Conservation (phyloP, 2,329 filamentous ascomycete genomes). For the Stenocarpella maydis region DNA sequence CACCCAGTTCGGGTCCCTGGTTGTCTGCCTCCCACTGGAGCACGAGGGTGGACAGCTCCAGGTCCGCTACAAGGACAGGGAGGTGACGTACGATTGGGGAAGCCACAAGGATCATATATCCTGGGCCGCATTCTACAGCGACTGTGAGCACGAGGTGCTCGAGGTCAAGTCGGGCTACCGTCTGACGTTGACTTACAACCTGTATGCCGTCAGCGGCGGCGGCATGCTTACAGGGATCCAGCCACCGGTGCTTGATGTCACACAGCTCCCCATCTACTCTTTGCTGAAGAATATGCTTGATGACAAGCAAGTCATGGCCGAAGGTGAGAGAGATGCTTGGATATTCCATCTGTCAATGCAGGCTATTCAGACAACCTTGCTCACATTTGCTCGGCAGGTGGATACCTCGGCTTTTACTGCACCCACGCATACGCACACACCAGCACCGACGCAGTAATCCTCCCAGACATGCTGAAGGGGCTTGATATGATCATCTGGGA, state of each 20-base stretch:
- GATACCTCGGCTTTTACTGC: slow-evolving; percentile 54
- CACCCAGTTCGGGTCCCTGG: slow-evolving; percentile 60
- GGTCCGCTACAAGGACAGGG: slow-evolving; percentile 50
- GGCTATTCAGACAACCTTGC: background rate
- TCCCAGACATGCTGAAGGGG: slow-evolving; percentile 54
- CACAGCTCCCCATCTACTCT: background rate
- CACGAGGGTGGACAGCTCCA: slow-evolving; percentile 53
- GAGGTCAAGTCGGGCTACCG: slow-evolving; percentile 60
- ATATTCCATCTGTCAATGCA: background rate
- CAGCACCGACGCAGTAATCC: slow-evolving; percentile 38
- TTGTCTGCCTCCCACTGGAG: slow-evolving; percentile 55
- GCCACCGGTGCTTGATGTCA: slow-evolving; percentile 4
- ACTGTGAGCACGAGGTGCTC: slow-evolving; percentile 58
- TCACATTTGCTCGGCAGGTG: slow-evolving; percentile 42
- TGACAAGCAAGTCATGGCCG: background rate
- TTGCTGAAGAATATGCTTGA: background rate
- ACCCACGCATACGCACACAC: slow-evolving; percentile 57
- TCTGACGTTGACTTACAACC: slow-evolving; percentile 67
- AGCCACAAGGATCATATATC: slow-evolving; percentile 37
- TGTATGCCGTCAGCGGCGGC: background rate
- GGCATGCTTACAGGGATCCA: background rate
- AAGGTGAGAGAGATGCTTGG: background rate
- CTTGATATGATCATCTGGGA: slow-evolving; percentile 52
- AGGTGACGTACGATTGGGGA: slow-evolving; percentile 50
- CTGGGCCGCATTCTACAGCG: slow-evolving; percentile 62